Base-by-base conservation (phyloP, 495 filamentous ascomycete species). In the Talaromyces wortmannii region DNA sequence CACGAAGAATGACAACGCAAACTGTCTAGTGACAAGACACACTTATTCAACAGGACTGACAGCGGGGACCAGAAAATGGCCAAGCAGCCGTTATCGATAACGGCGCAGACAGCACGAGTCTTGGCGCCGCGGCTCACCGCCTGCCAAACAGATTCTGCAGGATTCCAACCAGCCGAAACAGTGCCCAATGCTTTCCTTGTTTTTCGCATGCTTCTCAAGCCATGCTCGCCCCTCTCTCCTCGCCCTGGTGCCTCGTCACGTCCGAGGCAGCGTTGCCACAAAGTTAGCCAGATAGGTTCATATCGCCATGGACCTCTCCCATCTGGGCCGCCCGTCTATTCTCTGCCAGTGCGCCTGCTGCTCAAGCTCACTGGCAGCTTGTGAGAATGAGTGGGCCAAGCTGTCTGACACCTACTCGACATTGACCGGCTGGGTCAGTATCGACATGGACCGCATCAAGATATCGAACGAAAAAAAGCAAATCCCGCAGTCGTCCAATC, bases 321-420 rank as follows among this genome's bases (percentile, higher is more conserved):
- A 58, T 52, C 64, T 76, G 4, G 72, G 68, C 16, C 64, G 73
- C 17, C 72, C 74, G 5, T 70, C 71, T 29, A 70, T 77, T 5
- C 52, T 75, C 10, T 69, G 67, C 50, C 71, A 74, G 58, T 77
- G 74, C 55, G 62, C 63, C 18, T 65, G 71, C 42, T 77, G 74
- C 57, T 75, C 72, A 23, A 77, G 74, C 57, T 75, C 74, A 17
- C 63, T 77, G 52, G 74, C 74, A 1, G 74, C 66, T 12, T 63
- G 75, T 43, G 74, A 77, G 63, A 77, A 77, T 50, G 74, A 77
- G 56, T 77, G 74, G 74, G 71, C 69, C 8, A 72, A 67, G 45
- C 57, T 77, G 7, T 76, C 74, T 13, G 69, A 64, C 44, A 68
- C 71, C 17, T 76, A 77, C 44, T 67, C 72, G 30, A 61, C 74